Percentiles rank a stretch among this genome's conserved stretches.
Evolutionary conservation across 2,329 filamentous ascomycete species (phyloP).

Genomic region (Cryoendolithus antarcticus): DNA sequence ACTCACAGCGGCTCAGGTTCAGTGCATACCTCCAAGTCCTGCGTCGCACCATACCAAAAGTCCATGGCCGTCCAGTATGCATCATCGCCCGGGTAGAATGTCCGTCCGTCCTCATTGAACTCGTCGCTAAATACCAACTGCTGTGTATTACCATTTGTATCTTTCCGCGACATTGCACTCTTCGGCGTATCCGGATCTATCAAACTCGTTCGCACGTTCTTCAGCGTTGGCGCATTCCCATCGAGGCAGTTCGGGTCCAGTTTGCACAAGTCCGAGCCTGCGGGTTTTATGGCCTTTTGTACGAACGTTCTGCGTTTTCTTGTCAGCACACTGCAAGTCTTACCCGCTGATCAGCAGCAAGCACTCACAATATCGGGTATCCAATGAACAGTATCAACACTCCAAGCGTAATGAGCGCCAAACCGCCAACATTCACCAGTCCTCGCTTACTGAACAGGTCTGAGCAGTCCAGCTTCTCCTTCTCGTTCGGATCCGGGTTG

Average conservation of each 20-base stretch:
- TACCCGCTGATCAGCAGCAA: constrained; percentile 25
- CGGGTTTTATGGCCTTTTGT: constrained; percentile 17
- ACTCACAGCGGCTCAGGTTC: no score
- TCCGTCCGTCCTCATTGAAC: constrained; percentile 40
- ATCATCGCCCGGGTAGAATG: constrained; percentile 45
- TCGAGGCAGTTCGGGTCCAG: constrained; percentile 3
- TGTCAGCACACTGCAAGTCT: constrained; percentile 13
- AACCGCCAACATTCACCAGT: constrained; percentile 50
- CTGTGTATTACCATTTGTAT: constrained; percentile 34
- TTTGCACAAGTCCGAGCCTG: constrained; percentile 32
- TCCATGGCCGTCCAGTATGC: constrained; percentile 42
- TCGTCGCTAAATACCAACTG: constrained; percentile 45
- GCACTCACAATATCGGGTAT: constrained; percentile 52
- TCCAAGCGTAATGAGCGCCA: constrained; percentile 47
- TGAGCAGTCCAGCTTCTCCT: constrained; percentile 43
- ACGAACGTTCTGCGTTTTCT: constrained; percentile 3
- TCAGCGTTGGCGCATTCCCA: constrained; percentile 32
- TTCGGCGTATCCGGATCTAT: constrained; percentile 42
- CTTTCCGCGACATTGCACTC: constrained; percentile 32
- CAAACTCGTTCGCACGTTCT: constrained; percentile 35
- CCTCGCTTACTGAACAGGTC: constrained; percentile 55
- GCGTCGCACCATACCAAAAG: constrained; percentile 43
- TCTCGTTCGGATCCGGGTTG: constrained; percentile 55
- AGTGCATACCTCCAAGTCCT: constrained; percentile 29
- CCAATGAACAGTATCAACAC: constrained; percentile 54